Evolutionary conservation across 1,284 basidiomycete genomes (phyloP), one percentile per base, ranked within the genome.

Genomic region (Schizophyllum amplum): DNA sequence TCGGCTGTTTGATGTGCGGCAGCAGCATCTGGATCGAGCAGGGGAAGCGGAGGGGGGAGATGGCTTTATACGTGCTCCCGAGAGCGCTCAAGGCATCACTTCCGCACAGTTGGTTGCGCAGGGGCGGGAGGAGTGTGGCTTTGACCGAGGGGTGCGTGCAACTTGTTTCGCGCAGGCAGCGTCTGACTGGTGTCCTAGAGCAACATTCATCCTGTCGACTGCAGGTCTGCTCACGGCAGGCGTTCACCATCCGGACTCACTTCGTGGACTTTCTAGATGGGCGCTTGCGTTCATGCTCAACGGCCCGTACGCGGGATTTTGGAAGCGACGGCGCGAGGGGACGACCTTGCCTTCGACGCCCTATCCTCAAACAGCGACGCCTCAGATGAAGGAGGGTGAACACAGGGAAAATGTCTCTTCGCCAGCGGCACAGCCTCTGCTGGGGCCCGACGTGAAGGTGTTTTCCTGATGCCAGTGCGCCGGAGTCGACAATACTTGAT

Each of bases 11-110:
- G 26, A 69, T 76, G n/a, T 90, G 87, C 61, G 88, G 88, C 1
- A 73, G 76, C 53, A 88, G 85, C 57, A 87, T 91, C 51, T 89
- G 82, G 80, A 78, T 90, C 49, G 87, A 91, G 65, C 81, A 83
- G 57, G 82, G 81, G 3, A 73, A 73, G 53, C 71, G 88, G 61
- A 72, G 89, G 55, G 86, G 86, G 2, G 88, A 91, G 68, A 87
- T 91, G 72, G 82, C 87, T 0, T 67, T 90, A 47, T 90, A 90
- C 64, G 88, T 89, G 54, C 70, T 90, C 2, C 87, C 89, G 1
- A 73, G 80, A 57, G 87, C 87, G 9, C 64, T 90, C 23, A 72
- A 84, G 50, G 75, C 86, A 0, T 81, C 74, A 52, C 67, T 90
- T 15, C 78, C 85, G 0, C 70, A 80, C 58, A 65, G 63, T 5